Evolutionary conservation across 371 early-diverging fungal species (phyloP), one percentile per base, ranked within the genome.

Genomic region (Zychaea mexicana): DNA sequence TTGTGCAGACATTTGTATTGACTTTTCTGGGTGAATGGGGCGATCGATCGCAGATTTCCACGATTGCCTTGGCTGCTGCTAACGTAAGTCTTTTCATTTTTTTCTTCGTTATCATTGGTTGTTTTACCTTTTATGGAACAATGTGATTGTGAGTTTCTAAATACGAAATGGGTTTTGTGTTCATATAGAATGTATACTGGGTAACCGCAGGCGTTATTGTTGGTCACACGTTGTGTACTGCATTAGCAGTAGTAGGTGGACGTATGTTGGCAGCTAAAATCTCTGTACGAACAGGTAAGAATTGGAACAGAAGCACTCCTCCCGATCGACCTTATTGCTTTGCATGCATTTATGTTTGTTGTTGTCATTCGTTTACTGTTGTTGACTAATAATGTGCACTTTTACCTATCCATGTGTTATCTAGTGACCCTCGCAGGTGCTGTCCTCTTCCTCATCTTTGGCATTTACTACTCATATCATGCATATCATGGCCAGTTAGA

Each of bases 1-100:
- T 94, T 83, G 90, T 97, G 10, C 93, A 98, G 76, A 92, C 94
- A 0, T 98, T 97, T 83, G 86, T 94, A 30, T 78, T 98, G 71
- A 96, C 95, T 39, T 97, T 98, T 61, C 68, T 98, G 66, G 98
- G 96, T 49, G 98, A 98, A 72, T 98, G 98, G 98, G 97, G 97
- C 10, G 98, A 97, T 75, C 88, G 97, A 28, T 95, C 95, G 53
- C 96, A 98, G 76, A 88, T 93, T 57, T 87, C 93, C 15, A 96
- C 97, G 2, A 96, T 98, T 69, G 96, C 96, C 27, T 77, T 98
- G 59, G 97, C 96, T 26, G 96, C 96, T 17, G 94, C 97, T 12
- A 88, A 94, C 58, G 92, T 89, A 82, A 75, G 77, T 72, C 21
- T 17, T 53, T 54, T 61, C 42, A 21, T 21, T 19, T 56, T 10